Evolutionary conservation across 2,329 filamentous ascomycete genomes (phyloP), one percentile per base, ranked within the genome.

Genomic region (Aspergillus persii): DNA sequence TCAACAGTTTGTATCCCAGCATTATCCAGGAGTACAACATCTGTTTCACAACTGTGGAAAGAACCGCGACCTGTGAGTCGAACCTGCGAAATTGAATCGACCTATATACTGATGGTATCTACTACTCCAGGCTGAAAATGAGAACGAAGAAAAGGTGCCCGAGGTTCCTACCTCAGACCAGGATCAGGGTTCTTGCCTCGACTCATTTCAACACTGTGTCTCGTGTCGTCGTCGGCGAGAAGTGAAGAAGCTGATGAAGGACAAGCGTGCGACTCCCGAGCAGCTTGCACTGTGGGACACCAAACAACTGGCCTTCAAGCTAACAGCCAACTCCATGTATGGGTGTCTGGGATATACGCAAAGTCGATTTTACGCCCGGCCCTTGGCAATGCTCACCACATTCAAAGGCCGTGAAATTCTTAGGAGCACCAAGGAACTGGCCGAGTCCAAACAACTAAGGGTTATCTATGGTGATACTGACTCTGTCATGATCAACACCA

Each of bases 1-100:
- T 99, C 82, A 99, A 99, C 84, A 97, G 93, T 69, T 82, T 99
- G 62, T 99, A 99, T 70, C 95, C 95, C 33, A 97, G 92, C 72
- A 98, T 99, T 71, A 99, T 99, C 62, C 96, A 99, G 72, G 96
- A 99, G 83, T 99, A 88, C 80, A 99, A 99, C 77, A 99, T 99
- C 68, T 99, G 96, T 81, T 99, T 99, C 77, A 99, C 95, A 2
- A 99, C 96, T 0, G 92, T 99, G 6, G 91, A 98, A 62, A 84
- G 95, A 67, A 82, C 85, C 46, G 81, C 85, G 61, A 79, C 89
- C 89, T 68, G 89, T 92, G 84, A 80, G 87, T 76, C 27, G 5
- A 29, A 27, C 36, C 23, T 9, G 8, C 9, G 57, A 33, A 15
- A 23, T 36, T 18, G 15, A 46, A 7, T 18, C 4, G 0, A 44